Evolutionary conservation across 306 rosid species (phyloP).

Genomic region (Vigna hirtella): DNA sequence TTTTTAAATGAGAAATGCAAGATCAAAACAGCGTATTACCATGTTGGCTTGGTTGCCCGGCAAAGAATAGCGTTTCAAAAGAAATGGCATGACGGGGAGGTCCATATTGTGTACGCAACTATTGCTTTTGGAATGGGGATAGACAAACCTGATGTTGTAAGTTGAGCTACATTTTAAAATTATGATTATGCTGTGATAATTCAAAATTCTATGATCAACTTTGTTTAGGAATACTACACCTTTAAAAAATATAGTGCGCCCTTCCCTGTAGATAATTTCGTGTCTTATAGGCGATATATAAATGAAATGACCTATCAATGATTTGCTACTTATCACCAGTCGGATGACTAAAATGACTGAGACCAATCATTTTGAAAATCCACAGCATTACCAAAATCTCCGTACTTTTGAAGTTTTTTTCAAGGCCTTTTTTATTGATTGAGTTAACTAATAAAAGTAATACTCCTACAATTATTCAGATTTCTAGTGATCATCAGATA

Average conservation of each 20-base stretch:
- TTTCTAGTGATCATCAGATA: constrained; percentile 34
- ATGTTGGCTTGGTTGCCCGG: constrained; percentile 83
- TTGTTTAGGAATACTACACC: constrained; percentile 29
- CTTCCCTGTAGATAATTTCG: constrained; percentile 13
- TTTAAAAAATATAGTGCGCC: constrained; percentile 14
- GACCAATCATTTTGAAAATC: constrained; percentile 19
- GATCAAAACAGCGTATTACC: constrained; percentile 80
- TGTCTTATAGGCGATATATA: constrained; percentile 19
- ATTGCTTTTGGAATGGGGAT: constrained; percentile 99
- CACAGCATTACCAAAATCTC: not conserved
- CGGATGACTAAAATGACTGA: constrained; percentile 26
- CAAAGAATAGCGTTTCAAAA: constrained; percentile 88
- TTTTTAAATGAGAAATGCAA: constrained; percentile 71
- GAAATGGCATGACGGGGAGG: constrained; percentile 89
- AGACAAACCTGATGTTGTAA: constrained; percentile 96
- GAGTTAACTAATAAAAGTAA: constrained; percentile 12
- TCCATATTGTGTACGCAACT: constrained; percentile 88
- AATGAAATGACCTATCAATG: constrained; percentile 11
- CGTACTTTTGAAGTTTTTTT: constrained; percentile 13
- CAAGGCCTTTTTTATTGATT: constrained; percentile 33
- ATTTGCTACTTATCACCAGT: not conserved
- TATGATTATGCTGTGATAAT: constrained; percentile 40
- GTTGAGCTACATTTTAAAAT: constrained; percentile 53
- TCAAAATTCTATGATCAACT: constrained; percentile 30
- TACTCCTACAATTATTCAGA: constrained; percentile 21